These are phyloP conservation scores for Monilinia vaccinii-corymbosi DNA, from an alignment of 2,329 filamentous ascomycete species.

Conservation along the genomic window DNA sequence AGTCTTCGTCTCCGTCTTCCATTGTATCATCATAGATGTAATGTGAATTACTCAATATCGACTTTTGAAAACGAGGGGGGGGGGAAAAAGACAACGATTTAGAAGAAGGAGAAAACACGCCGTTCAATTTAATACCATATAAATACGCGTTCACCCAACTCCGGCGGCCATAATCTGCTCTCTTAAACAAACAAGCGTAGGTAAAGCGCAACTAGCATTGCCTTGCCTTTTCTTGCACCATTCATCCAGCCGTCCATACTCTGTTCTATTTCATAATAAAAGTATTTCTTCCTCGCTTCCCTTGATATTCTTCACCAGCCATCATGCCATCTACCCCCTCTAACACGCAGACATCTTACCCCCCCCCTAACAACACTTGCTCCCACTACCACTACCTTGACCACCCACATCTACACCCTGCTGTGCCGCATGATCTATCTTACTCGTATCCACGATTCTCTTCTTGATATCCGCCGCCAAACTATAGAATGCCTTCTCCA, in stretches of 20 bases:
- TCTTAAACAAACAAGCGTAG: constrained; percentile 20
- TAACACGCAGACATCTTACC: background rate
- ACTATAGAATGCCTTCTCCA: constrained; percentile 96
- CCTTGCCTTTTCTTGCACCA: background rate
- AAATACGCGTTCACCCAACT: constrained; percentile 24
- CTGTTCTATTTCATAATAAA: constrained; percentile 1
- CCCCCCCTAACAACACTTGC: constrained; percentile 66
- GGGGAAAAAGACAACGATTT: background rate
- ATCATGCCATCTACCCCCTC: background rate
- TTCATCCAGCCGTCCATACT: background rate
- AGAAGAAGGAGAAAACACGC: constrained; percentile 4
- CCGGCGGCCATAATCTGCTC: constrained; percentile 27
- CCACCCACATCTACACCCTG: constrained; percentile 60
- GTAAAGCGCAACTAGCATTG: constrained; percentile 10
- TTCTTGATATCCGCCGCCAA: constrained; percentile 97
- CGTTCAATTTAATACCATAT: constrained; percentile 13
- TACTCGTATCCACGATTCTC: constrained; percentile 84
- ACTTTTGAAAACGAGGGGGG: background rate
- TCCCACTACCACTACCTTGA: constrained; percentile 45
- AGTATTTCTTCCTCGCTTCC: constrained; percentile 12
- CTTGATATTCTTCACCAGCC: background rate
- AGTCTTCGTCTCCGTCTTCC: background rate
- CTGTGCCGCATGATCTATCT: constrained; percentile 55
- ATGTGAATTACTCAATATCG: background rate
- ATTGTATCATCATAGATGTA: background rate